Percentiles rank a stretch among this genome's conserved stretches.
Conservation (phyloP, 352 stramenopile genomes). For the Globisporangium iwayamae region DNA sequence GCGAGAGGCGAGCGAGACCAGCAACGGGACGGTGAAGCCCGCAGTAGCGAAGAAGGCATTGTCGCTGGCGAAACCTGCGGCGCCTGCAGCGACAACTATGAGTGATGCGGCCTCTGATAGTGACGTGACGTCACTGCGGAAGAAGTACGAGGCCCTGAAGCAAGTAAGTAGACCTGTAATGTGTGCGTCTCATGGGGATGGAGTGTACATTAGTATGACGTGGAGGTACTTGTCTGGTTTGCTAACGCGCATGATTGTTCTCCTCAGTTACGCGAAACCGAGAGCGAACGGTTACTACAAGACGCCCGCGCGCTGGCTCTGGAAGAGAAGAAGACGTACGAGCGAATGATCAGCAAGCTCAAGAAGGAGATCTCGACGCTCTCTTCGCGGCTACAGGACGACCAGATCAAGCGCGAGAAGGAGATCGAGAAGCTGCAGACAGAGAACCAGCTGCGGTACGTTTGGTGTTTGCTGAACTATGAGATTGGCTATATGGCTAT, state of each 20-base stretch:
- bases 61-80: neutral
- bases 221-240: neutral
- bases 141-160: conserved; percentile 52
- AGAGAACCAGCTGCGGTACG: conserved; percentile 36
- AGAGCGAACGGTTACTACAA: conserved; percentile 58
- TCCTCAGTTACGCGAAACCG: conserved; percentile 48
- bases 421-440: conserved; percentile 45
- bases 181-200: neutral
- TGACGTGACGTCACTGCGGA: conserved; percentile 15
- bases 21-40: neutral
- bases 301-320: conserved; percentile 55
- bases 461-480: neutral
- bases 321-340: conserved; percentile 71
- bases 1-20: conserved; percentile 12
- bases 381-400: conserved; percentile 48
- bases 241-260: conserved; percentile 7
- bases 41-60: neutral
- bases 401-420: conserved; percentile 38
- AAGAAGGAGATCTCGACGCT: conserved; percentile 61
- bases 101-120: neutral
- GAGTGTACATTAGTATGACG: neutral
- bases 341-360: conserved; percentile 65
- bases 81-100: neutral
- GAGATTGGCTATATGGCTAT: neutral
- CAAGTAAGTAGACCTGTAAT: conserved; percentile 23